phyloP scores from a whole-genome alignment of 306 rosid species.

The Amphicarpaea edgeworthii region DNA sequence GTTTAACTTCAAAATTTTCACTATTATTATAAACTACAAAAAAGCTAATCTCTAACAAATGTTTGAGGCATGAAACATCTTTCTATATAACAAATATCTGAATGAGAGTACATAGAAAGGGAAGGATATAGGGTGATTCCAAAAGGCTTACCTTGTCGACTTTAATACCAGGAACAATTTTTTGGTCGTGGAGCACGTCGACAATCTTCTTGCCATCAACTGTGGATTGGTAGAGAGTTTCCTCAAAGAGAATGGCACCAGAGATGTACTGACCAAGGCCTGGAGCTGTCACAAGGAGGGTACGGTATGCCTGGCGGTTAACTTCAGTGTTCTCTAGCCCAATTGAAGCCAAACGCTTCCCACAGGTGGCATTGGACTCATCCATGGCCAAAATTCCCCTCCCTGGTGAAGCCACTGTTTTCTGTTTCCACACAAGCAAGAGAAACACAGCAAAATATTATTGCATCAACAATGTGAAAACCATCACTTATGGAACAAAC shows the following conservation, averaged over 20 bases:
- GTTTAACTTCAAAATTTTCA: neutral
- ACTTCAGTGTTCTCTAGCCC: slow-evolving; percentile 93
- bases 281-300: slow-evolving; percentile 76
- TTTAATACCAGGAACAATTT: slow-evolving; percentile 86
- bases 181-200: slow-evolving; percentile 72
- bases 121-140: slow-evolving; percentile 5
- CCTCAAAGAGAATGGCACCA: slow-evolving; percentile 93
- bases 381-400: slow-evolving; percentile 98
- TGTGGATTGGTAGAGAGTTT: slow-evolving; percentile 95
- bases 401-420: slow-evolving; percentile 86
- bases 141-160: slow-evolving; percentile 74
- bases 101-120: slow-evolving; percentile 1
- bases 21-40: neutral
- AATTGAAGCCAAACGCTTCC: slow-evolving; percentile 93
- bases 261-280: slow-evolving; percentile 84
- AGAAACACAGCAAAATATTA: neutral
- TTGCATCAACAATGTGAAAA: slow-evolving; percentile 19
- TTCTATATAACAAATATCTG: neutral
- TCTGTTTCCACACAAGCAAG: slow-evolving; percentile 52
- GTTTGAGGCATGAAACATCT: slow-evolving; percentile 9
- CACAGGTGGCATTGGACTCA: slow-evolving; percentile 91
- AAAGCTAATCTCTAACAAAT: neutral
- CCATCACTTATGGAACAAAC: neutral
- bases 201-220: slow-evolving; percentile 81
- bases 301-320: slow-evolving; percentile 92